A percentile compares a stretch with the other conserved stretches of the same genome.
phyloP scores from a whole-genome alignment of 2,329 filamentous ascomycete genomes.

The Pezicula radicicola region DNA sequence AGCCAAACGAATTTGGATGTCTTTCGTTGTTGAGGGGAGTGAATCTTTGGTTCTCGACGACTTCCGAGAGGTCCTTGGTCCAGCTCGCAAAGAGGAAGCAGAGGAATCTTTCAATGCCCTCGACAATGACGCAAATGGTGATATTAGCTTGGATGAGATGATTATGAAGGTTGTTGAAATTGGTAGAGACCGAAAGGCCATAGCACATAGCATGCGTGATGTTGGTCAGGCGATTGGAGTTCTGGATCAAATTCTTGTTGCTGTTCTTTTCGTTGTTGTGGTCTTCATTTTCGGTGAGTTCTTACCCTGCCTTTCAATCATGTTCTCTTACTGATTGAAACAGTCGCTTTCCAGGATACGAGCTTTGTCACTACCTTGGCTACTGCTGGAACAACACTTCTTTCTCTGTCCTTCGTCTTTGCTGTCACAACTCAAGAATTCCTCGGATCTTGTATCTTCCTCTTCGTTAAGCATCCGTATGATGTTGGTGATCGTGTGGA shows the following conservation, averaged over 20 bases:
- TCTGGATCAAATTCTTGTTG: slow-evolving; percentile 80
- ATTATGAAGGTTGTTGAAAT: slow-evolving; percentile 78
- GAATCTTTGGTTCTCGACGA: slow-evolving; percentile 79
- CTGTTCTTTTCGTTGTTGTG: slow-evolving; percentile 75
- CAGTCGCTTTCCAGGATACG: slow-evolving; percentile 82
- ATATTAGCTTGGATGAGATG: slow-evolving; percentile 96
- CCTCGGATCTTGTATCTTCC: slow-evolving; percentile 95
- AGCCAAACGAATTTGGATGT: slow-evolving; percentile 96
- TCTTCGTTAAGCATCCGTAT: slow-evolving; percentile 98
- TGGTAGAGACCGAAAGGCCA: slow-evolving; percentile 81
- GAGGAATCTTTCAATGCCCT: slow-evolving; percentile 80
- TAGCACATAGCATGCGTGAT: slow-evolving; percentile 93
- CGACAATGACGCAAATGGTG: slow-evolving; percentile 86
- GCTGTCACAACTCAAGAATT: slow-evolving; percentile 90
- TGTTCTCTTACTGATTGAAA: slow-evolving; percentile 18
- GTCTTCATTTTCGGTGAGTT: slow-evolving; percentile 76
- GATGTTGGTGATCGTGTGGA: slow-evolving; percentile 95
- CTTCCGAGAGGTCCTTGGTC: slow-evolving; percentile 81
- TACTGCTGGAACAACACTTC: slow-evolving; percentile 84
- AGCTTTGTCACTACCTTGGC: slow-evolving; percentile 82
- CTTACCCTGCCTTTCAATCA: slow-evolving; percentile 16
- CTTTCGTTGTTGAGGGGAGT: slow-evolving; percentile 86
- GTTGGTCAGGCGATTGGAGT: slow-evolving; percentile 92
- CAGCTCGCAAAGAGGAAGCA: slow-evolving; percentile 70
- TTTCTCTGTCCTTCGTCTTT: slow-evolving; percentile 97